Conservation (phyloP, 495 filamentous ascomycete species). For the Aspergillus cristatus region DNA sequence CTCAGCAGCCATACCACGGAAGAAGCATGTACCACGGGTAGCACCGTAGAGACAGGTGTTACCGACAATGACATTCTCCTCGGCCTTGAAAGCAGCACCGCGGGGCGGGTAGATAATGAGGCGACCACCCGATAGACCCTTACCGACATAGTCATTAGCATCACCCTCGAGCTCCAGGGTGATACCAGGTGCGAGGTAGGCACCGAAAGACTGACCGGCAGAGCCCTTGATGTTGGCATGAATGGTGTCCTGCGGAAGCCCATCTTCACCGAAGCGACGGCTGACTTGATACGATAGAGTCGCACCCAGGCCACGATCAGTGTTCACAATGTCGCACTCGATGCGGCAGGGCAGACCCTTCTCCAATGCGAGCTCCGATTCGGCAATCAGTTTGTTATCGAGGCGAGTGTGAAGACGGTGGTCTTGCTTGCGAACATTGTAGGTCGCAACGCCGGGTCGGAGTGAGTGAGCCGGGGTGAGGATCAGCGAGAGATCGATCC, state of each 20-base stretch:
- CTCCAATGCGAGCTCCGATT: slow-evolving; percentile 92
- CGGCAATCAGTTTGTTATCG: slow-evolving; percentile 97
- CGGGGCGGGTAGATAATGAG: slow-evolving; percentile 95
- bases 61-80: slow-evolving; percentile 94
- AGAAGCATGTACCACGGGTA: slow-evolving; percentile 88
- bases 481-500: slow-evolving; percentile 91
- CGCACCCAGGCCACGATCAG: slow-evolving; percentile 88
- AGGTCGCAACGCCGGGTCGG: slow-evolving; percentile 91
- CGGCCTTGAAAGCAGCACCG: slow-evolving; percentile 87
- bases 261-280: slow-evolving; percentile 81
- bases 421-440: slow-evolving; percentile 98
- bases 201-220: slow-evolving; percentile 95
- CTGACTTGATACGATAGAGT: slow-evolving; percentile 97
- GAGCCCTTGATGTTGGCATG: slow-evolving; percentile 99
- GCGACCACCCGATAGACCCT: slow-evolving; percentile 91
- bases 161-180: slow-evolving; percentile 97
- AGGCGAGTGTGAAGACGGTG: slow-evolving; percentile 88
- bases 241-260: slow-evolving; percentile 88
- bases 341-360: slow-evolving; percentile 93
- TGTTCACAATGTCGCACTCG: slow-evolving; percentile 98
- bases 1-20: slow-evolving; percentile 95
- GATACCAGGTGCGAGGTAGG: slow-evolving; percentile 88
- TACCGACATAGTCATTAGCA: slow-evolving; percentile 96
- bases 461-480: slow-evolving; percentile 94
- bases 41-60: slow-evolving; percentile 98